phyloP scores from a whole-genome alignment of 495 filamentous ascomycete species.

The Pseudoneurospora amorphoporcata region DNA sequence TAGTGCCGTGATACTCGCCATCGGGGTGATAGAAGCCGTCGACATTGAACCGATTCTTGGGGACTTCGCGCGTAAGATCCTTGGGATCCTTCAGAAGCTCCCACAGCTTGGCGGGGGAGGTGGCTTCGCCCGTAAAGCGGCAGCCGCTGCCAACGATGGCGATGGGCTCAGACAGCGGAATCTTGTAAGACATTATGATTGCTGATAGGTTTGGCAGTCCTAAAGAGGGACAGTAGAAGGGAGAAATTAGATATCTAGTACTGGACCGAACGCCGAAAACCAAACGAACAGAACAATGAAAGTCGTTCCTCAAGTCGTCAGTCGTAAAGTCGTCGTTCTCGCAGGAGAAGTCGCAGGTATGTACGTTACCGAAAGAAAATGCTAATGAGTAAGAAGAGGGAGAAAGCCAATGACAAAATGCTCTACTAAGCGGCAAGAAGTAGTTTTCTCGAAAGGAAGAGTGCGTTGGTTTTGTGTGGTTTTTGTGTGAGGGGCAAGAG shows the following conservation, averaged over 20 bases:
- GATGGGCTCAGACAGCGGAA: conserved; percentile 38
- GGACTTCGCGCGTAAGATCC: conserved; percentile 37
- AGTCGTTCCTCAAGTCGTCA: not conserved
- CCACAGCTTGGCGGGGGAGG: conserved; percentile 45
- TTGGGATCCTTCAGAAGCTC: conserved; percentile 22
- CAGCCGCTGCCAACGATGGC: conserved; percentile 51
- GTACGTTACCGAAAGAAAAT: not conserved
- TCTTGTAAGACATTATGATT: conserved; percentile 24
- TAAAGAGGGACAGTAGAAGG: not conserved
- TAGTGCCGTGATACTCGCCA: conserved; percentile 37
- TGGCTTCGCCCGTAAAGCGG: conserved; percentile 47
- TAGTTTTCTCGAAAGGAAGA: not conserved
- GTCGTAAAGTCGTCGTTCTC: not conserved
- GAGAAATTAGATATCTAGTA: not conserved
- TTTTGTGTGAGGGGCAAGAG: not conserved
- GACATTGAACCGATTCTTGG: conserved; percentile 39
- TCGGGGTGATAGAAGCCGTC: conserved; percentile 40
- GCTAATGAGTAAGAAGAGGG: not conserved
- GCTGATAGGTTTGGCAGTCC: not conserved
- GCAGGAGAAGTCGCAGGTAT: not conserved
- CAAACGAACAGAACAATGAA: not conserved
- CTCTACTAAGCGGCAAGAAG: not conserved
- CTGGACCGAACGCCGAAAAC: not conserved
- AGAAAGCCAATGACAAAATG: not conserved
- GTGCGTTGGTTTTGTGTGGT: not conserved